phyloP scores from a whole-genome alignment of 768 basidiomycete genomes.

The Trametes coccinea region DNA sequence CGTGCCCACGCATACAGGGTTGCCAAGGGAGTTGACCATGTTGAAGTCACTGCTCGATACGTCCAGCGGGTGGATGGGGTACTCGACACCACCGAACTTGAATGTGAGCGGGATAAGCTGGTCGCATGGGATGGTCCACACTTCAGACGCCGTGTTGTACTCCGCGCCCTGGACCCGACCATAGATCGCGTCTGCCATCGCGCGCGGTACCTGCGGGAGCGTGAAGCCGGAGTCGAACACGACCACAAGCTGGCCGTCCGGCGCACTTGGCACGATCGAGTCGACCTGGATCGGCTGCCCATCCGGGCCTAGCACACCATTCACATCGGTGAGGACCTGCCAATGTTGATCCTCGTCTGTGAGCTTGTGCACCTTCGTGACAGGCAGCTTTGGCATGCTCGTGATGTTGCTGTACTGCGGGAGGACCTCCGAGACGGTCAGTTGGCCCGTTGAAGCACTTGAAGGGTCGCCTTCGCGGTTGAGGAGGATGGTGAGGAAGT shows the following conservation, averaged over 20 bases:
- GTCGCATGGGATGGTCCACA: conserved; percentile 76
- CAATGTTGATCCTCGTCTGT: conserved; percentile 76
- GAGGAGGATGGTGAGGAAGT: conserved; percentile 72
- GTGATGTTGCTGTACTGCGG: conserved; percentile 62
- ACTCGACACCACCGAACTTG: conserved; percentile 67
- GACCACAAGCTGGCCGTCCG: conserved; percentile 62
- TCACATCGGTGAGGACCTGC: conserved; percentile 69
- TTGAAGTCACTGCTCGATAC: conserved; percentile 59
- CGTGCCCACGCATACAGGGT: conserved; percentile 65
- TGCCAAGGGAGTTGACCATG: conserved; percentile 48
- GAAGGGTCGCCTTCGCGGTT: conserved; percentile 57
- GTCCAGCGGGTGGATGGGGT: conserved; percentile 77
- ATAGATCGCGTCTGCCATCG: conserved; percentile 79
- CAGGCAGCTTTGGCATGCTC: conserved; percentile 61
- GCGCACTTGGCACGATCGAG: conserved; percentile 71
- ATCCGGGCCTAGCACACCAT: conserved; percentile 77
- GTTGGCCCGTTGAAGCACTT: conserved; percentile 57
- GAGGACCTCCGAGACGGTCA: conserved; percentile 67
- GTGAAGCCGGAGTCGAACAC: conserved; percentile 78
- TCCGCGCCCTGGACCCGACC: conserved; percentile 73
- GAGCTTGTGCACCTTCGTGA: conserved; percentile 63
- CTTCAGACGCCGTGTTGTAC: conserved; percentile 53
- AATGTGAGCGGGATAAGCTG: conserved; percentile 72
- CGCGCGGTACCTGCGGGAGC: conserved; percentile 69
- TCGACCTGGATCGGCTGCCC: conserved; percentile 58